Base-by-base conservation (phyloP, 352 stramenopile genomes). In the Nothophytophthora sp. region DNA sequence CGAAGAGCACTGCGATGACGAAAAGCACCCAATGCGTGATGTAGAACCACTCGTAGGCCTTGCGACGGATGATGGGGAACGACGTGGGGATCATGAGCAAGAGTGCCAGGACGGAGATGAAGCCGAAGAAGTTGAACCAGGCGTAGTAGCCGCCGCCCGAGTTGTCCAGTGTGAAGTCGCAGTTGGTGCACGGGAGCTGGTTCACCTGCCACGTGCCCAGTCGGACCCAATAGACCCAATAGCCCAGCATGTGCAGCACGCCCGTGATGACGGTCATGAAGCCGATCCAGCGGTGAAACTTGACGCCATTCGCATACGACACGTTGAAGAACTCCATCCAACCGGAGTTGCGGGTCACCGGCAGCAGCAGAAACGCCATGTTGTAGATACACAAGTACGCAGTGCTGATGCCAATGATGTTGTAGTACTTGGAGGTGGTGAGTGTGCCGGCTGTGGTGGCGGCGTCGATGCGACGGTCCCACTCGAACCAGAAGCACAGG, bases 281-380 rank as follows among this genome's bases (percentile, higher is more conserved):
- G 10, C 76, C 76, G 32, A 85, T 66, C 76, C 76, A 88, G 50
- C 73, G 73, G 39, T 88, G 76, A 33, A 82, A 73, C 55, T 83
- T 82, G 32, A 79, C 60, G 10, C 66, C 76, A 35, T 83, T 83
- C 8, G 63, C 60, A 52, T 82, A 83, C 41, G 76, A 84, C 25
- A 88, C 39, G 49, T 77, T 81, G 45, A 85, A 75, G 45, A 81
- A 85, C 43, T 88, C 76, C 73, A 85, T 85, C 76, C 76, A 88
- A 8, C 67, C 73, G 4, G 58, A 76, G 38, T 81, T 84, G 34
- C 74, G 66, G 19, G 76, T 88, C 10, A 82, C 68, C 1, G 74
- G 74, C 13, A 88, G 47, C 33, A 81, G 56, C 12, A 91, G 55
- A 48, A 91, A 83, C 19, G 77, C 68, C 73, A 91, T 85, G 57